These are phyloP conservation scores for Pichia rugopelliculosa DNA, from an alignment of 805 yeast species.

Conservation along the genomic window DNA sequence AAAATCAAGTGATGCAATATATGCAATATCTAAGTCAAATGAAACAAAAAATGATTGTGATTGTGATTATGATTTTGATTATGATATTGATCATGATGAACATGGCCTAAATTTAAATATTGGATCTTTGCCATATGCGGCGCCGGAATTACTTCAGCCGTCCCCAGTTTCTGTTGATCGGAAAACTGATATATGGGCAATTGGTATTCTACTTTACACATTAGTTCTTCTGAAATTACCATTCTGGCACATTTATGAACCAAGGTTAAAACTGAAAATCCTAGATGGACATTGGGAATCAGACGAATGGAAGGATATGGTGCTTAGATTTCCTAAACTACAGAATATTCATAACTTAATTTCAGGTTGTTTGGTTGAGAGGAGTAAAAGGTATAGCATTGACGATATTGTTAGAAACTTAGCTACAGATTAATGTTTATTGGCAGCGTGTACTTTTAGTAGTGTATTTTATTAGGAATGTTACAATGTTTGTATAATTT, in stretches of 20 bases:
- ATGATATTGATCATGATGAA: neutral
- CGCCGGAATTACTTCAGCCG: constrained; percentile 73
- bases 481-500: neutral
- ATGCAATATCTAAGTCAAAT: neutral
- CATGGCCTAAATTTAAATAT: constrained; percentile 28
- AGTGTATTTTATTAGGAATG: neutral
- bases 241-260: constrained; percentile 78
- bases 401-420: constrained; percentile 1
- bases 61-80: neutral
- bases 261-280: constrained; percentile 67
- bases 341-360: neutral
- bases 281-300: constrained; percentile 42
- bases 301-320: constrained; percentile 6
- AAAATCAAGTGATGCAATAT: neutral
- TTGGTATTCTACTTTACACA: constrained; percentile 72
- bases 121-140: constrained; percentile 88
- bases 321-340: neutral
- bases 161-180: constrained; percentile 54
- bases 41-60: neutral
- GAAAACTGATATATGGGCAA: constrained; percentile 83
- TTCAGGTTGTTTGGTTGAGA: constrained; percentile 5
- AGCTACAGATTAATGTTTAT: neutral
- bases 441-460: neutral
- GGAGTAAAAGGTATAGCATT: constrained; percentile 4
- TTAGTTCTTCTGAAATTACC: constrained; percentile 71